phyloP scores from a whole-genome alignment of 208 protist genomes.

The Angomonas deanei region DNA sequence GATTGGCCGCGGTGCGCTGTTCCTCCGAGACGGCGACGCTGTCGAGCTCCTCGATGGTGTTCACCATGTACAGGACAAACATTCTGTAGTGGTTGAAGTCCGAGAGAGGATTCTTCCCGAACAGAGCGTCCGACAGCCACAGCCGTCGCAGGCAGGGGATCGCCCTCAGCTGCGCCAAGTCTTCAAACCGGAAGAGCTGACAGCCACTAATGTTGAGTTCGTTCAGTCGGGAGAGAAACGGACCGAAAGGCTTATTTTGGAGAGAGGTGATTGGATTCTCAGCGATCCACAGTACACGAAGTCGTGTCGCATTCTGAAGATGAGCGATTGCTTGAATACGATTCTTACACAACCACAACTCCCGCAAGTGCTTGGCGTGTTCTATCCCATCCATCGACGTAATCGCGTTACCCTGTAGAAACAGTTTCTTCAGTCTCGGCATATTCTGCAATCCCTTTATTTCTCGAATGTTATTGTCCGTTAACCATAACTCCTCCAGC shows the following conservation, averaged over 20 bases:
- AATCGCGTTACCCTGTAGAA: slow-evolving; percentile 81
- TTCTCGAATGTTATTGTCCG: slow-evolving; percentile 73
- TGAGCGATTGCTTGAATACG: slow-evolving; percentile 34
- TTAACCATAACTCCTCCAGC: slow-evolving; percentile 88
- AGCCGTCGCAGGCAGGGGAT: slow-evolving; percentile 69
- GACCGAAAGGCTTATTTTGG: slow-evolving; percentile 33
- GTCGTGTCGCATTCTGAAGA: slow-evolving; percentile 47
- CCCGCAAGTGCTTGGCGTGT: slow-evolving; percentile 49
- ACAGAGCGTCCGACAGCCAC: slow-evolving; percentile 87
- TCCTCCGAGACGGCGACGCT: slow-evolving; percentile 63
- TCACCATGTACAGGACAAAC: slow-evolving; percentile 74
- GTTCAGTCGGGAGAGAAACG: slow-evolving; percentile 42
- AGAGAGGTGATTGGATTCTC: slow-evolving; percentile 69
- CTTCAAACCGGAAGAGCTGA: slow-evolving; percentile 74
- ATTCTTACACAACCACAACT: slow-evolving; percentile 84
- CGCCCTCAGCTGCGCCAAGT: slow-evolving; percentile 71
- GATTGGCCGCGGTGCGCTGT: slow-evolving; percentile 73
- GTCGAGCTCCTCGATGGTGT: slow-evolving; percentile 78
- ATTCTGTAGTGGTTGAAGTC: slow-evolving; percentile 93
- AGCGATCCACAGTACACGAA: slow-evolving; percentile 73
- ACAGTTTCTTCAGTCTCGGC: slow-evolving; percentile 67
- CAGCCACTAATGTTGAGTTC: slow-evolving; percentile 91
- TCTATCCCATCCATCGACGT: slow-evolving; percentile 72
- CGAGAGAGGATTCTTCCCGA: slow-evolving; percentile 89
- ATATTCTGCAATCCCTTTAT: slow-evolving; percentile 76